Evolutionary conservation across 495 filamentous ascomycete genomes (phyloP), one percentile per base, ranked within the genome.

Genomic region (Neurospora africana): DNA sequence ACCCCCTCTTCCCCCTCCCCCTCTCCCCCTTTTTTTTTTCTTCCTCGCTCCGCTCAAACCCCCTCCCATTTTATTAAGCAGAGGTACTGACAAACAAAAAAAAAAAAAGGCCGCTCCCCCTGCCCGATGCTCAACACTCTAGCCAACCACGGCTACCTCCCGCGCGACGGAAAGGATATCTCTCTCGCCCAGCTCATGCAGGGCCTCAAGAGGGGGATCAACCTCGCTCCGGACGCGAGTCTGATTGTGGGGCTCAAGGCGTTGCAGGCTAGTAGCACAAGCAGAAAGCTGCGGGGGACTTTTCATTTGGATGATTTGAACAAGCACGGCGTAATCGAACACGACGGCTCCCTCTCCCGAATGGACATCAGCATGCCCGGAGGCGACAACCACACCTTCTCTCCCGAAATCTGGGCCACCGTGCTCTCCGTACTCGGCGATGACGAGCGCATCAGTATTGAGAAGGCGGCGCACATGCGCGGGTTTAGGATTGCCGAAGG

Each of bases 111-210:
- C 44, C 73, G 85, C 58, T 77, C 80, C 72, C 78, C 85, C 68
- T 85, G 87, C 70, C 87, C 88, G 0, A 86, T 84, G 71, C 77
- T 89, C 27, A 89, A 89, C 74, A 80, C 84, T 17, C 80, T 88
- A 43, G 87, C 87, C 2, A 89, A 89, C 79, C 87, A 89, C 76
- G 82, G 80, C 69, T 89, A 86, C 72, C 81, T 90, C 19, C 83
- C 86, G 2, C 87, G 81, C 58, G 82, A 85, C 75, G 87, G 88
- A 47, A 75, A 81, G n/a, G 72, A 77, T 30, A 71, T 79, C 17
- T 78, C 76, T 37, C 72, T 80, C 27, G 73, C 78, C 19, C 72
- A 71, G 7, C 72, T 78, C 19, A 71, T 81, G 70, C 70, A 74
- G 0, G 80, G 69, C 8, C 44, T 76, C 10, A 75, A 75, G 10